Conservation (phyloP, 345 rosid genomes). For the Hirschfeldia incana region DNA sequence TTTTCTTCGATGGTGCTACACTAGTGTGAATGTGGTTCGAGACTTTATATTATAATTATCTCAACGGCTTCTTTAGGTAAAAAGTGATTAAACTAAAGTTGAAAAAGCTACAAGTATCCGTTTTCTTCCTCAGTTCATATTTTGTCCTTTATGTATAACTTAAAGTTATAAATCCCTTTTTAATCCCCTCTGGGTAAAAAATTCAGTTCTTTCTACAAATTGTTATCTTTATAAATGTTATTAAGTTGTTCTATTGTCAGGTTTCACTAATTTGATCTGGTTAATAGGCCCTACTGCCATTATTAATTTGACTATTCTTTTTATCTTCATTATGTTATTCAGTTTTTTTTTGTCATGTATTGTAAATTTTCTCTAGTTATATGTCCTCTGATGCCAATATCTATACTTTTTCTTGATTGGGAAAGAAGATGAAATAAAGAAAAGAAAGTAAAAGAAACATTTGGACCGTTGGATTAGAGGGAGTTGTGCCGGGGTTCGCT, state of each 20-base stretch:
- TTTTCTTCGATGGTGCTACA: conserved; percentile 8
- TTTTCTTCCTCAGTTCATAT: conserved; percentile 3
- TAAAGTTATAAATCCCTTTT: not conserved
- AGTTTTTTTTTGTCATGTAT: no score
- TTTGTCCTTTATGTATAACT: not conserved
- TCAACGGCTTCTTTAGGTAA: conserved; percentile 19
- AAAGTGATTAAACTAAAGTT: conserved; percentile 13
- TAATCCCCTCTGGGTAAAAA: not conserved
- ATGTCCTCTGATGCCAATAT: not conserved
- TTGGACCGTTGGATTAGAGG: conserved; percentile 35
- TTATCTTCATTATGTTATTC: no score
- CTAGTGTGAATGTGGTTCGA: conserved; percentile 28
- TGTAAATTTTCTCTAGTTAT: no score
- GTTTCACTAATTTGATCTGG: no score
- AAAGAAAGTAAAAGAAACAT: not conserved
- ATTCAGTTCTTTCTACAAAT: no score
- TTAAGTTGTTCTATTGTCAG: no score
- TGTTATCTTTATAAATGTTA: no score
- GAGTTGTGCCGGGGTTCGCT: conserved; percentile 23
- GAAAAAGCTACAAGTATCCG: conserved; percentile 32
- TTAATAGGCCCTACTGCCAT: no score
- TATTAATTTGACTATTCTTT: no score
- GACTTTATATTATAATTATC: conserved; percentile 12
- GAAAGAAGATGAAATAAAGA: no score
- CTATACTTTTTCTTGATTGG: no score